A percentile compares a stretch with the other conserved stretches of the same genome.
phyloP scores from a whole-genome alignment of 331 rosid species.

The Malus hybrid region DNA sequence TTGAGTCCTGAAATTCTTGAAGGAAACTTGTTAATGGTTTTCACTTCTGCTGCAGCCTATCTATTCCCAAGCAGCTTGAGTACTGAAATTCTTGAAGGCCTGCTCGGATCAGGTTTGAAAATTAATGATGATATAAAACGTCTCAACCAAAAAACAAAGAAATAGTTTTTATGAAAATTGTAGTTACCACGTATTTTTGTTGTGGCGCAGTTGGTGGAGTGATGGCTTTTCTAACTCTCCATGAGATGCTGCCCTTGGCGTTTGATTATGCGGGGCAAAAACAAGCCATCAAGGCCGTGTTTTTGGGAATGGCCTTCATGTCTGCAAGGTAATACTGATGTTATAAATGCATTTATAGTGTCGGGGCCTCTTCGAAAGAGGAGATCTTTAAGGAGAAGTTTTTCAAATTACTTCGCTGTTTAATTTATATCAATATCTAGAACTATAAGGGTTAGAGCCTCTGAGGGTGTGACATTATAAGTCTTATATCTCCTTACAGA shows the following conservation, averaged over 20 bases:
- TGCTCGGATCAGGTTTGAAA: slow-evolving; percentile 84
- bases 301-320: slow-evolving; percentile 98
- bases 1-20: neutral
- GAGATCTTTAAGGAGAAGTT: neutral
- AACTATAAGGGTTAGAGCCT: neutral
- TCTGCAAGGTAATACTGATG: slow-evolving; percentile 67
- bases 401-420: neutral
- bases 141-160: neutral
- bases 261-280: slow-evolving; percentile 95
- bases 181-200: neutral
- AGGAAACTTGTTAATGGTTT: neutral
- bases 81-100: slow-evolving; percentile 94
- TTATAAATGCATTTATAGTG: neutral
- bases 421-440: neutral
- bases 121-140: neutral
- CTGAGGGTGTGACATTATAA: neutral
- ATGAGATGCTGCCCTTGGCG: slow-evolving; percentile 94
- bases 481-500: neutral
- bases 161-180: neutral
- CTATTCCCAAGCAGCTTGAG: slow-evolving; percentile 88
- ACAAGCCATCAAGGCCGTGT: slow-evolving; percentile 90
- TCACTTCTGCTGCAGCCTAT: slow-evolving; percentile 54
- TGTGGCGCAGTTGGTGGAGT: slow-evolving; percentile 78
- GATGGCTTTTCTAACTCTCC: slow-evolving; percentile 94
- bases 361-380: too few species aligned